These are phyloP conservation scores for Klebsormidium nitens DNA, from an alignment of 139 green algal genomes.

Conservation along the genomic window DNA sequence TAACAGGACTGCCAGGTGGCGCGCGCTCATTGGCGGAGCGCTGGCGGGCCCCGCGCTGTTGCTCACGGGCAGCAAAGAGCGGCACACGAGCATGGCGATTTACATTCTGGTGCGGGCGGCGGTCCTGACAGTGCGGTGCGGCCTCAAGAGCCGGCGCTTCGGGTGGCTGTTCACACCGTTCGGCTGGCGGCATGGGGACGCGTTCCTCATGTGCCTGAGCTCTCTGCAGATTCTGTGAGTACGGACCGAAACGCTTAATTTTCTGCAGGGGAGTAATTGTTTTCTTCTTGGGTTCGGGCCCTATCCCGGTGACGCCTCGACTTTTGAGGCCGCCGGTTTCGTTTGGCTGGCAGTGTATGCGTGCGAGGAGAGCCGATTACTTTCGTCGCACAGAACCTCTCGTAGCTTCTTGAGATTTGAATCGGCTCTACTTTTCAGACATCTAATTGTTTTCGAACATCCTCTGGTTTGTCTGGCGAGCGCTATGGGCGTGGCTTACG, in stretches of 20 bases:
- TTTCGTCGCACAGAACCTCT: too few species aligned
- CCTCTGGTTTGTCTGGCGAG: too few species aligned
- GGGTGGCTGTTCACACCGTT: slow-evolving; percentile 47
- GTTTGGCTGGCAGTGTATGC: too few species aligned
- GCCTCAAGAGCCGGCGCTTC: slow-evolving; percentile 56
- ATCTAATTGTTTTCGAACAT: too few species aligned
- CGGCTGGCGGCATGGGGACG: slow-evolving; percentile 72
- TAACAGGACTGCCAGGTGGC: slow-evolving; percentile 44
- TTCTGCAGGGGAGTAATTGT: too few species aligned
- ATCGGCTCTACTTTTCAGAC: too few species aligned
- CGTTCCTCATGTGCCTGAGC: slow-evolving; percentile 73
- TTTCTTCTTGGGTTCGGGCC: too few species aligned
- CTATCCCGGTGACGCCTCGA: too few species aligned
- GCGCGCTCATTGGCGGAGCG: slow-evolving; percentile 65
- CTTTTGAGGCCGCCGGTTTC: too few species aligned
- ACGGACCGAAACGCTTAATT: background rate
- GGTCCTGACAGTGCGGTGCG: slow-evolving; percentile 76
- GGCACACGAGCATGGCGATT: slow-evolving; percentile 75
- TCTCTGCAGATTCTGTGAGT: slow-evolving; percentile 43
- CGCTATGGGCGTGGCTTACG: too few species aligned
- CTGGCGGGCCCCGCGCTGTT: slow-evolving; percentile 76
- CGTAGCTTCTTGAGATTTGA: too few species aligned
- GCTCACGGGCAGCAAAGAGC: slow-evolving; percentile 51
- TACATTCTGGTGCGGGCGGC: slow-evolving; percentile 84
- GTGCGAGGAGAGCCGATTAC: too few species aligned